A percentile compares a stretch with the other conserved stretches of the same genome.
These are phyloP conservation scores for Mycena rebaudengoi DNA, from an alignment of 768 basidiomycete species.

Conservation along the genomic window DNA sequence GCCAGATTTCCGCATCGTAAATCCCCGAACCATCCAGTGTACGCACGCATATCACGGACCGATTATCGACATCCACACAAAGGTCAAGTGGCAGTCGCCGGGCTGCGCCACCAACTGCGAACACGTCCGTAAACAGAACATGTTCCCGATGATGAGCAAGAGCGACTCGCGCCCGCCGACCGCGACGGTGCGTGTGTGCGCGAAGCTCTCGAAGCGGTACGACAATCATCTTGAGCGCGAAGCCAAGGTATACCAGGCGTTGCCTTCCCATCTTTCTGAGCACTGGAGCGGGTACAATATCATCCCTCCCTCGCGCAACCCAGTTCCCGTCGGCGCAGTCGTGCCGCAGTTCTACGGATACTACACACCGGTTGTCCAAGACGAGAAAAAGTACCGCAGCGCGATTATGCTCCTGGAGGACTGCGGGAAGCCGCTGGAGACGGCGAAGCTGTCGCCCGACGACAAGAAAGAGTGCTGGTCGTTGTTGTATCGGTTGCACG, in stretches of 20 bases:
- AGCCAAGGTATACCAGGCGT: slow-evolving; percentile 52
- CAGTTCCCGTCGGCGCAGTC: slow-evolving; percentile 57
- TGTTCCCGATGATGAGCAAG: background rate
- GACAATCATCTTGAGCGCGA: slow-evolving; percentile 50
- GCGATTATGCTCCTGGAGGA: slow-evolving; percentile 54
- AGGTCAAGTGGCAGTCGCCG: slow-evolving; percentile 42
- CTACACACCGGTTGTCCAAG: slow-evolving; percentile 45
- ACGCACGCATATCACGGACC: slow-evolving; percentile 34
- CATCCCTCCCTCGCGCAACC: slow-evolving; percentile 48
- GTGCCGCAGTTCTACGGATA: slow-evolving; percentile 75
- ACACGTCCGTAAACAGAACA: slow-evolving; percentile 27
- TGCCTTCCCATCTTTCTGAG: slow-evolving; percentile 56
- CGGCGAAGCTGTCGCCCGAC: slow-evolving; percentile 41
- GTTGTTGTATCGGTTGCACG: slow-evolving; percentile 48
- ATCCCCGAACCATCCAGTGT: slow-evolving; percentile 9
- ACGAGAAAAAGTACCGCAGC: slow-evolving; percentile 37
- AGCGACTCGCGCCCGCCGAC: slow-evolving; percentile 40
- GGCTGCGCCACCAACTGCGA: slow-evolving; percentile 39
- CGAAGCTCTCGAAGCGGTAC: slow-evolving; percentile 51
- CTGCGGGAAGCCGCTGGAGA: slow-evolving; percentile 44
- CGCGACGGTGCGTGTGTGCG: slow-evolving; percentile 49
- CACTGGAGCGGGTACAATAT: slow-evolving; percentile 61
- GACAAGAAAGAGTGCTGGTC: slow-evolving; percentile 54
- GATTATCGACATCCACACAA: slow-evolving; percentile 34
- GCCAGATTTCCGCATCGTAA: background rate